Evolutionary conservation across 2,329 filamentous ascomycete genomes (phyloP).

Genomic region (Cordyceps farinosa): DNA sequence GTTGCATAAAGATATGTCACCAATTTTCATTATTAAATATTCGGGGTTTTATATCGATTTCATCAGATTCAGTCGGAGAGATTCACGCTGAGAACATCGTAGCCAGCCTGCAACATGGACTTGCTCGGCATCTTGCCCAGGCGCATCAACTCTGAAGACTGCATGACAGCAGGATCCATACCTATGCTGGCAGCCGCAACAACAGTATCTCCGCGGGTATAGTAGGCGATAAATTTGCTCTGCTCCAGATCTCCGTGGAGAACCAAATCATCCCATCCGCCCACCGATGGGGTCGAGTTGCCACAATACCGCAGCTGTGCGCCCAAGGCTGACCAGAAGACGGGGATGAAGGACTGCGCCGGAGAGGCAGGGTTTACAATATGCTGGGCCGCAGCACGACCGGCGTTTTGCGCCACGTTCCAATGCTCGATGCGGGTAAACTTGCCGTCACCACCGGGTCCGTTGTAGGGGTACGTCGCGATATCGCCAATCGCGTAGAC

Average conservation of each 20-base stretch:
- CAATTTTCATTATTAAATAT: background rate
- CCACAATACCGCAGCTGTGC: conserved; percentile 91
- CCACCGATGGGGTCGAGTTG: conserved; percentile 54
- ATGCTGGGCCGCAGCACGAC: conserved; percentile 71
- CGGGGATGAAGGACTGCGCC: conserved; percentile 75
- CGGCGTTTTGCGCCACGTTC: conserved; percentile 95
- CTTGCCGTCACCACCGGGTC: conserved; percentile 73
- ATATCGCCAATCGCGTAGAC: conserved; percentile 96
- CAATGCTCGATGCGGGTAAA: conserved; percentile 90
- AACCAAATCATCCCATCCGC: conserved; percentile 83
- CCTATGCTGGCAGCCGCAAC: conserved; percentile 91
- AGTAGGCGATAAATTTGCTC: conserved; percentile 84
- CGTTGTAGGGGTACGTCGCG: conserved; percentile 89
- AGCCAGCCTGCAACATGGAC: conserved; percentile 65
- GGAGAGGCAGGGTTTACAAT: conserved; percentile 64
- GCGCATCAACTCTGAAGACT: conserved; percentile 82
- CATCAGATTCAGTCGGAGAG: conserved; percentile 27
- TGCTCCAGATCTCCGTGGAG: conserved; percentile 73
- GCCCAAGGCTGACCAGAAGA: conserved; percentile 95
- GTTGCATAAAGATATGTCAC: background rate
- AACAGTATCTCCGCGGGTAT: conserved; percentile 78
- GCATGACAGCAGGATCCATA: conserved; percentile 79
- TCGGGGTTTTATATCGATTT: too few species aligned
- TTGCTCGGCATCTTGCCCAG: conserved; percentile 78
- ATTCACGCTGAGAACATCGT: conserved; percentile 47